These are phyloP conservation scores for Rhinocladiella mackenziei DNA, from an alignment of 2,329 filamentous ascomycete genomes.

Conservation along the genomic window DNA sequence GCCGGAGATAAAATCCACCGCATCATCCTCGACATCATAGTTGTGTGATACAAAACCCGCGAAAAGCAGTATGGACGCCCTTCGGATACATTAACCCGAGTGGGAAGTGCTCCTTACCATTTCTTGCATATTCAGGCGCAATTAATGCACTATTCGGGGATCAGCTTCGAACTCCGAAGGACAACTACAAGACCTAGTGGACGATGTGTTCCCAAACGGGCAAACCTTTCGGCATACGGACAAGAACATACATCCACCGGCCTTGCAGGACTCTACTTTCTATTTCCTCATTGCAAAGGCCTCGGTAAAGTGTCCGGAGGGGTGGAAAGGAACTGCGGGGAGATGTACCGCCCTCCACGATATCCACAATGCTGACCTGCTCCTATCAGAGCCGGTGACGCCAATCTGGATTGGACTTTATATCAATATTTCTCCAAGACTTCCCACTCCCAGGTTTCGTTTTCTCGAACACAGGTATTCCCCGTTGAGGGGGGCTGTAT, in stretches of 20 bases:
- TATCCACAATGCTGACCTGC: not conserved
- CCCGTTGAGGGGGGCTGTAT: not conserved
- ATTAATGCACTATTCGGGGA: too few relatives aligned
- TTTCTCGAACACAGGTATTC: not conserved
- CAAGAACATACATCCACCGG: not conserved
- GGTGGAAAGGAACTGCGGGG: conserved; percentile 7
- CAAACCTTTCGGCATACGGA: too few relatives aligned
- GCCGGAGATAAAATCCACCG: too few relatives aligned
- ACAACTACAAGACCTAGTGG: too few relatives aligned
- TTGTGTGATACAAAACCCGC: too few relatives aligned
- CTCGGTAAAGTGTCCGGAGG: conserved; percentile 10
- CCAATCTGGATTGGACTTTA: conserved; percentile 1
- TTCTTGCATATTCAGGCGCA: too few relatives aligned
- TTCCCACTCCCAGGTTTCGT: not conserved
- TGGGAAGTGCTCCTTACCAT: too few relatives aligned
- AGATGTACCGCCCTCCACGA: conserved; percentile 2
- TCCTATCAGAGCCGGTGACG: not conserved
- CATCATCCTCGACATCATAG: too few relatives aligned
- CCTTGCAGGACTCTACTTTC: not conserved
- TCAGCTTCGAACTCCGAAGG: too few relatives aligned
- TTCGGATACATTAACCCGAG: too few relatives aligned
- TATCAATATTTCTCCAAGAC: not conserved
- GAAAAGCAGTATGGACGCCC: too few relatives aligned
- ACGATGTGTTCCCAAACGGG: too few relatives aligned
- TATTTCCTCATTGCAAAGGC: not conserved